Evolutionary conservation across 306 rosid genomes (phyloP).

Genomic region (Carpinus viminea): DNA sequence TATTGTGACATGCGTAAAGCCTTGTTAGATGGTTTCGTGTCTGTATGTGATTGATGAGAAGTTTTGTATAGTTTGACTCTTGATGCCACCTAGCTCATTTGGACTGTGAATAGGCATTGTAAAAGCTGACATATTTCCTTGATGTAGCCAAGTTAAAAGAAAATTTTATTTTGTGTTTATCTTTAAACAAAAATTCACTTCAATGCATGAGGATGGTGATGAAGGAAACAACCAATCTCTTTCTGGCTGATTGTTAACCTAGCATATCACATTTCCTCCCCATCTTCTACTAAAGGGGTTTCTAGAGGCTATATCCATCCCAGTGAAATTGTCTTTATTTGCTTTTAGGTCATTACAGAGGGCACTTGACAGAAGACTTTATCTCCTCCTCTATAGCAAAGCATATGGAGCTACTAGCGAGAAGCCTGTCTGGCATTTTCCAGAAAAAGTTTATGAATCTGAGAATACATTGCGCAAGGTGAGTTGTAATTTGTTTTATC

Average conservation of each 20-base stretch:
- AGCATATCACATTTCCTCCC: not conserved
- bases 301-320: not conserved
- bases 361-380: slow-evolving; percentile 88
- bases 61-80: not conserved
- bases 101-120: not conserved
- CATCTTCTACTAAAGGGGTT: not conserved
- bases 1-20: not conserved
- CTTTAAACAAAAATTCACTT: not conserved
- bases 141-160: not conserved
- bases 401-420: slow-evolving; percentile 55
- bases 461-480: slow-evolving; percentile 84
- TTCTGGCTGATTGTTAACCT: not conserved
- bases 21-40: not conserved
- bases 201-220: not conserved
- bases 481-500: slow-evolving; percentile 18
- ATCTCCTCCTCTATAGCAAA: slow-evolving; percentile 68
- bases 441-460: slow-evolving; percentile 74
- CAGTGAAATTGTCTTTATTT: not conserved
- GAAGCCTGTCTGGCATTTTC: slow-evolving; percentile 83
- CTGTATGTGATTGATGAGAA: not conserved
- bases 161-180: not conserved
- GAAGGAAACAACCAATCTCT: not conserved
- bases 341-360: slow-evolving; percentile 76
- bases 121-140: not conserved
- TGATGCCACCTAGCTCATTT: not conserved